Base-by-base conservation (phyloP, 805 yeast genomes). In the Saturnispora serradocipensis region DNA sequence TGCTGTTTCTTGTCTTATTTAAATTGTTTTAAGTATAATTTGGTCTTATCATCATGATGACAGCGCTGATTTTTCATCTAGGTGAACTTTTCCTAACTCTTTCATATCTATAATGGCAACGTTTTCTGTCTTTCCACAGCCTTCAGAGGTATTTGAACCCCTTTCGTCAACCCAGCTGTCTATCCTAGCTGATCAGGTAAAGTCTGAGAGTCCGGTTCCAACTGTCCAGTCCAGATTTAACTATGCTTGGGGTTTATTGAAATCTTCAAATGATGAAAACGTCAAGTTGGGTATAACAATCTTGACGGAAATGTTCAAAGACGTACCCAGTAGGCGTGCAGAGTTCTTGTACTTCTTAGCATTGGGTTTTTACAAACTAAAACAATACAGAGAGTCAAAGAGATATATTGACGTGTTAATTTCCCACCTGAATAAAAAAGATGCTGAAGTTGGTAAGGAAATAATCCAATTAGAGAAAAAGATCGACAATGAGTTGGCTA, bases 161-260 rank as follows among this genome's bases (percentile, higher is more conserved):
- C 73, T 90, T 22, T 74, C 90, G 0, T 75, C 78, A 5, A 86
- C 84, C 52, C 95, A 91, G 61, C 74, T 93, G 42, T 83, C 80
- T 15, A 77, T 89, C 1, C 75, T 93, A 30, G 82, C 80, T 56
- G 77, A 81, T 58, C 96, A 88, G 61, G 88, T 87, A 40, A 78
- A 81, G 27, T 73, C 84, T 1, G 98, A 93, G 64, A 82, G 86
- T 32, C 95, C 93, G 5, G 72, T 76, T 39, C 89, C 88, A 0
- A 75, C 90, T 0, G 76, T 86, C 0, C 97, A 89, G 66, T 84
- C 97, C 2, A 78, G 82, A 53, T 93, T 93, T 75, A 93, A 95
- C 67, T 87, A 86, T 60, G 95, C 97, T 0, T 93, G 99, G 99
- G 99, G 95, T 3, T 72, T 93, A 48, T 79, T 95, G 56, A 90